These are phyloP conservation scores for Syzygium oleosum DNA, from an alignment of 345 rosid species.

Conservation along the genomic window DNA sequence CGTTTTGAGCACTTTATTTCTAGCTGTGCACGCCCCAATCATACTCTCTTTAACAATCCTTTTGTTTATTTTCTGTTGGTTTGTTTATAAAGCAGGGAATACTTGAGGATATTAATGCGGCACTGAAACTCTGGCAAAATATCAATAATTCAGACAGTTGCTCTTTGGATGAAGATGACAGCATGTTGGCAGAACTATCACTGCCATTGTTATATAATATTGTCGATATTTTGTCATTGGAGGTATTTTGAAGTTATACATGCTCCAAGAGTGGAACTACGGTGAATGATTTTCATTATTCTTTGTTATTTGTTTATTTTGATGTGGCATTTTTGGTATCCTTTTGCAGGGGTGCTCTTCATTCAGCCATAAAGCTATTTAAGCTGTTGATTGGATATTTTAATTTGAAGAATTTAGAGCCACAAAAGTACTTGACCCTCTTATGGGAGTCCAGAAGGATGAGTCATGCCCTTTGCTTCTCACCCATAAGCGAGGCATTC, in stretches of 20 bases:
- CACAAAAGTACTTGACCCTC: slow-evolving; percentile 47
- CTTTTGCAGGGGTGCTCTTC: slow-evolving; percentile 51
- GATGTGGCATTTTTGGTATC: slow-evolving; percentile 2
- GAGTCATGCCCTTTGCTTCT: slow-evolving; percentile 72
- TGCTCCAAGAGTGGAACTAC: background rate
- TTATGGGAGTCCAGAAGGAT: slow-evolving; percentile 84
- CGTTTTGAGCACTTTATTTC: slow-evolving; percentile 13
- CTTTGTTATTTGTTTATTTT: background rate
- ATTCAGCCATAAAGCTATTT: slow-evolving; percentile 33
- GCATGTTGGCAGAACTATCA: slow-evolving; percentile 25
- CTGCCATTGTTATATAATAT: slow-evolving; percentile 50
- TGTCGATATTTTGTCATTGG: slow-evolving; percentile 59
- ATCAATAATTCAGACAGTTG: slow-evolving; percentile 18
- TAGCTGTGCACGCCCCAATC: background rate
- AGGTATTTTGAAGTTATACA: slow-evolving; percentile 31
- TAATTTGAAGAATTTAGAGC: slow-evolving; percentile 36
- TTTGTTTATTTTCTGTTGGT: slow-evolving; percentile 1
- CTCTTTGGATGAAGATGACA: slow-evolving; percentile 17
- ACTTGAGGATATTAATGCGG: slow-evolving; percentile 47
- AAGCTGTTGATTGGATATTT: slow-evolving; percentile 45
- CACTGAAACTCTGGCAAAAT: slow-evolving; percentile 52
- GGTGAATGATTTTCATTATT: background rate
- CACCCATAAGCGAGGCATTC: slow-evolving; percentile 61
- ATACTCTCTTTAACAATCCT: background rate
- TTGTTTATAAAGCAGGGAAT: slow-evolving; percentile 38